Evolutionary conservation across 352 stramenopile species (phyloP).

Genomic region (Phytophthora boehmeriae): DNA sequence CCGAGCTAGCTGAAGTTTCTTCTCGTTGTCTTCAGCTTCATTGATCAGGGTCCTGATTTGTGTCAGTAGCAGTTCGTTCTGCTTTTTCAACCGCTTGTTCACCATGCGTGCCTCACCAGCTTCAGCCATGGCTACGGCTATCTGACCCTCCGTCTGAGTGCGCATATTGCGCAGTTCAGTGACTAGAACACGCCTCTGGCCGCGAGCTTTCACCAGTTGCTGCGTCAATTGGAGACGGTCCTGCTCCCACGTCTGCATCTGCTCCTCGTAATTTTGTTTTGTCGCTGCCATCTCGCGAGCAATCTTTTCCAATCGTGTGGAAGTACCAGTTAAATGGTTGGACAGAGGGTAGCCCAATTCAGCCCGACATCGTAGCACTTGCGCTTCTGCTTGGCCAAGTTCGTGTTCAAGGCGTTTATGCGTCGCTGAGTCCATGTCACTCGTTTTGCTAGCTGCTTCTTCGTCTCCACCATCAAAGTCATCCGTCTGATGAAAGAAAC

Average conservation of each 20-base stretch:
- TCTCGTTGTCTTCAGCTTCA: conserved; percentile 53
- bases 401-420: conserved; percentile 68
- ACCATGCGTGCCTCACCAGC: conserved; percentile 88
- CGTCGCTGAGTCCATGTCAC: conserved; percentile 55
- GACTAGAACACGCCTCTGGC: conserved; percentile 78
- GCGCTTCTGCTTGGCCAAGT: conserved; percentile 71
- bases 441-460: conserved; percentile 28
- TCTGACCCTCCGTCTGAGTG: conserved; percentile 72
- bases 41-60: conserved; percentile 81
- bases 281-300: conserved; percentile 69
- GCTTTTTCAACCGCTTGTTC: conserved; percentile 80
- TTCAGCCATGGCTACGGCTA: conserved; percentile 84
- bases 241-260: conserved; percentile 56
- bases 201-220: conserved; percentile 77
- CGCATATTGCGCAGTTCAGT: conserved; percentile 83
- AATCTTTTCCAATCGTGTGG: conserved; percentile 76
- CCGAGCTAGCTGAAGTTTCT: conserved; percentile 35
- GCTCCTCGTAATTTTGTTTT: conserved; percentile 77
- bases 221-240: conserved; percentile 67
- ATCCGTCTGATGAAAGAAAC: conserved; percentile 48
- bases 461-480: conserved; percentile 58
- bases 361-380: conserved; percentile 70
- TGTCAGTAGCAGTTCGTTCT: conserved; percentile 82
- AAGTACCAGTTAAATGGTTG: conserved; percentile 77
- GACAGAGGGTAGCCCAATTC: conserved; percentile 79